Evolutionary conservation across 192 early-diverging fungal species (phyloP).

Genomic region (Coemansia asiatica): DNA sequence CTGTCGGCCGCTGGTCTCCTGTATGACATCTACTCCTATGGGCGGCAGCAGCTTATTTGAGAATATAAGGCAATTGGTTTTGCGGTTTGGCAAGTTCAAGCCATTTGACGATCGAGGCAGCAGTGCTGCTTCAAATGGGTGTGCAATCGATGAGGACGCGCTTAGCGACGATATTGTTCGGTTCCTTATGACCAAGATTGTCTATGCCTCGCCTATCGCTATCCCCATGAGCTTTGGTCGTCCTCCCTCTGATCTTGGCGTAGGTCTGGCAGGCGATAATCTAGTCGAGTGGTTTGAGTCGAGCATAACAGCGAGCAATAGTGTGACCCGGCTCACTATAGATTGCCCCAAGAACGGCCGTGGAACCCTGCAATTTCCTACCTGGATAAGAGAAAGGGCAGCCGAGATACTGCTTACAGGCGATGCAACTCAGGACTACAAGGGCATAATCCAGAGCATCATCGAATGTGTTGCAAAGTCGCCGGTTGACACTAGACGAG

Average conservation of each 20-base stretch:
- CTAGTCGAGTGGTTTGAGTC: conserved; percentile 24
- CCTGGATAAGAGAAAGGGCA: conserved; percentile 83
- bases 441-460: conserved; percentile 59
- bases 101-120: conserved; percentile 1
- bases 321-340: conserved; percentile 6
- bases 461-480: conserved; percentile 59
- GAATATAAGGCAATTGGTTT: conserved; percentile 11
- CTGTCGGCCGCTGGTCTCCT: conserved; percentile 19
- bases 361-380: conserved; percentile 60
- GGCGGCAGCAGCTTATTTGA: conserved; percentile 14
- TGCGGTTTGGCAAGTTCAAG: conserved; percentile 14
- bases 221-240: neutral
- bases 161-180: conserved; percentile 9
- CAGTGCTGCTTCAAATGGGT: neutral
- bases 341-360: conserved; percentile 51
- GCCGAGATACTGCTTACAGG: conserved; percentile 79
- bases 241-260: neutral
- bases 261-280: neutral
- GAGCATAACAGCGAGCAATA: conserved; percentile 5
- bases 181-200: conserved; percentile 7
- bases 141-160: conserved; percentile 5
- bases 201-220: conserved; percentile 14
- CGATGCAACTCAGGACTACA: conserved; percentile 62
- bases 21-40: conserved; percentile 12
- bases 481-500: conserved; percentile 71